These are phyloP conservation scores for Coprinellus aureogranulatus DNA, from an alignment of 768 basidiomycete species.

Conservation along the genomic window DNA sequence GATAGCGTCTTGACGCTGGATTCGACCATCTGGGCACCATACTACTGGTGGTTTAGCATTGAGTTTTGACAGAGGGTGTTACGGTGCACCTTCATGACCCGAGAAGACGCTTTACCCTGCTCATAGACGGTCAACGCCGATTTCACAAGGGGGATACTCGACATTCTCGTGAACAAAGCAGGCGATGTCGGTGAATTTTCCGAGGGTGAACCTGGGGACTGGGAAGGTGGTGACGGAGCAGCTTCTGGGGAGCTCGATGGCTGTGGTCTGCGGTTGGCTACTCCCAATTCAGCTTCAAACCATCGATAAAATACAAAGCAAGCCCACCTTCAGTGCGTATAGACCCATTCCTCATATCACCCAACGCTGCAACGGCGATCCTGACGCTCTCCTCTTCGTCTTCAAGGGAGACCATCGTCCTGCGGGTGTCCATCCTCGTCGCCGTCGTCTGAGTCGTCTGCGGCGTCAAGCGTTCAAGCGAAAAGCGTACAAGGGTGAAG, in stretches of 20 bases:
- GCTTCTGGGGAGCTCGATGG: slow-evolving; percentile 6
- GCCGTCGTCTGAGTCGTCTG: no score
- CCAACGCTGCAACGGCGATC: slow-evolving; percentile 75
- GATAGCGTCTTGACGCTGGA: slow-evolving; percentile 79
- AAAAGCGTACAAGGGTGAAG: no score
- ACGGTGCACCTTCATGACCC: slow-evolving; percentile 76
- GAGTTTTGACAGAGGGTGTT: not conserved
- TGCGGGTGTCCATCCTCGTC: slow-evolving; percentile 12
- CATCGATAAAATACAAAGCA: not conserved
- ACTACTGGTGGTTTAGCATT: slow-evolving; percentile 43
- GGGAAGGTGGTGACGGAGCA: slow-evolving; percentile 7
- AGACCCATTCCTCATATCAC: slow-evolving; percentile 66
- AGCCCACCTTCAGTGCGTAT: slow-evolving; percentile 16
- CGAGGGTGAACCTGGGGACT: slow-evolving; percentile 9
- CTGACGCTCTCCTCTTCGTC: slow-evolving; percentile 73
- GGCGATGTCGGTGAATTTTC: slow-evolving; percentile 23
- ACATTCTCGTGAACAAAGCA: slow-evolving; percentile 50
- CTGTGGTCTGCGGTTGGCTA: not conserved
- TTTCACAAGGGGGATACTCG: slow-evolving; percentile 69
- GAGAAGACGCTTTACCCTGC: slow-evolving; percentile 77
- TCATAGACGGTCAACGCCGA: slow-evolving; percentile 75
- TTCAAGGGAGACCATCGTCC: slow-evolving; percentile 22
- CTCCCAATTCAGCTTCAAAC: not conserved
- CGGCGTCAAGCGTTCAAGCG: no score
- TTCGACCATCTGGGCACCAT: slow-evolving; percentile 86